Conservation (phyloP, 306 rosid genomes). For the Corylus avellana region DNA sequence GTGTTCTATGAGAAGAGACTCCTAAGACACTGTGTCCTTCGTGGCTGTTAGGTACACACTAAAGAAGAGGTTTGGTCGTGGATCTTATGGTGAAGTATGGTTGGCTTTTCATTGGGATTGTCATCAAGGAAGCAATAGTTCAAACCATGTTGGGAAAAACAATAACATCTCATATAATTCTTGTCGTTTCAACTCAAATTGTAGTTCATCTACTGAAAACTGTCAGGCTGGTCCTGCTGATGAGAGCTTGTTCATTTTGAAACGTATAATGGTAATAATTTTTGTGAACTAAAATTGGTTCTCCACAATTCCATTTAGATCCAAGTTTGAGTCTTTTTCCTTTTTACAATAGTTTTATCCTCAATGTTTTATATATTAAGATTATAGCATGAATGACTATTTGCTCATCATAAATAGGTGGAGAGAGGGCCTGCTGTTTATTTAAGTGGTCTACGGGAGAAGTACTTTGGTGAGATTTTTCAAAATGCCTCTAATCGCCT, state of each 20-base stretch:
- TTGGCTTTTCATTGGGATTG: constrained; percentile 90
- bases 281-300: constrained; percentile 17
- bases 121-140: constrained; percentile 47
- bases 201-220: constrained; percentile 47
- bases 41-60: constrained; percentile 66
- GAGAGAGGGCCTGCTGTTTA: constrained; percentile 92
- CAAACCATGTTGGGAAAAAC: constrained; percentile 42
- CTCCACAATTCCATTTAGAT: constrained; percentile 27
- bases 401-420: constrained; percentile 56
- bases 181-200: constrained; percentile 20
- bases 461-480: constrained; percentile 85
- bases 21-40: constrained; percentile 22
- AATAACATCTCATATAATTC: constrained; percentile 29
- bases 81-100: constrained; percentile 99
- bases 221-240: constrained; percentile 53
- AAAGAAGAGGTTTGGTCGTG: constrained; percentile 88
- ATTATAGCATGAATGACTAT: constrained; percentile 21
- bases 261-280: constrained; percentile 85
- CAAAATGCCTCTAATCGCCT: constrained; percentile 69
- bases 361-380: background rate
- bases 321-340: constrained; percentile 21
- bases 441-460: constrained; percentile 91
- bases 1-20: constrained; percentile 21
- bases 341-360: constrained; percentile 3
- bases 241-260: constrained; percentile 74